These are phyloP conservation scores for Tylopilus vinaceipallidus DNA, from an alignment of 768 basidiomycete species.

Conservation along the genomic window DNA sequence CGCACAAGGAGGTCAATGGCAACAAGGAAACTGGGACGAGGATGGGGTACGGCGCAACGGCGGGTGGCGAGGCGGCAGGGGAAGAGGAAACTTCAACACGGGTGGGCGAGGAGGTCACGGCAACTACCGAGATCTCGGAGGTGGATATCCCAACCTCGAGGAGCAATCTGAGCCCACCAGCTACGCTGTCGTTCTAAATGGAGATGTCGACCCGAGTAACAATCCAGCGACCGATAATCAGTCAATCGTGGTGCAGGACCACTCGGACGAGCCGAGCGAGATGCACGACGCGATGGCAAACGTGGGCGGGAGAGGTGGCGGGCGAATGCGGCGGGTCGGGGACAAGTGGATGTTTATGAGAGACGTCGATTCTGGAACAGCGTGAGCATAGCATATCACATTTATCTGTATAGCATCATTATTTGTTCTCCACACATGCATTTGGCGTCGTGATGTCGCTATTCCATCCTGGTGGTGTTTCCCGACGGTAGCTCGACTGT, in stretches of 20 bases:
- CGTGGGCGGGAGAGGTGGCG: conserved; percentile 36
- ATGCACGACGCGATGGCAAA: not conserved
- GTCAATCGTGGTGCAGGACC: not conserved
- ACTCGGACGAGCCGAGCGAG: conserved; percentile 1
- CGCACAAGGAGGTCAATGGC: conserved; percentile 25
- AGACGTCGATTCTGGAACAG: conserved; percentile 24
- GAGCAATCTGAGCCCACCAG: conserved; percentile 36
- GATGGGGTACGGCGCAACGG: conserved; percentile 36
- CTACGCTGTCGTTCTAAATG: conserved; percentile 61
- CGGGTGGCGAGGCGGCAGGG: conserved; percentile 40
- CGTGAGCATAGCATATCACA: conserved; percentile 18
- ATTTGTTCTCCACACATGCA: conserved; percentile 1
- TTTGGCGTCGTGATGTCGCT: too few species aligned
- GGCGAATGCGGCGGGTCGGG: conserved; percentile 67
- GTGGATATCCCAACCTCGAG: conserved; percentile 31
- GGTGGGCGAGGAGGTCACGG: conserved; percentile 38
- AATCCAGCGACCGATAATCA: not conserved
- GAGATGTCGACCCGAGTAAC: conserved; percentile 32
- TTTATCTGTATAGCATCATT: conserved; percentile 22
- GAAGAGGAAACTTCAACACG: conserved; percentile 36
- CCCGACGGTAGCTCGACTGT: too few species aligned
- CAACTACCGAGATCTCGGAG: conserved; percentile 47
- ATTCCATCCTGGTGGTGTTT: too few species aligned
- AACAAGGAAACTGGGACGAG: conserved; percentile 23
- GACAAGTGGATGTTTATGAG: conserved; percentile 74